These are phyloP conservation scores for Croton setiger DNA, from an alignment of 441 rosid species.

Conservation along the genomic window DNA sequence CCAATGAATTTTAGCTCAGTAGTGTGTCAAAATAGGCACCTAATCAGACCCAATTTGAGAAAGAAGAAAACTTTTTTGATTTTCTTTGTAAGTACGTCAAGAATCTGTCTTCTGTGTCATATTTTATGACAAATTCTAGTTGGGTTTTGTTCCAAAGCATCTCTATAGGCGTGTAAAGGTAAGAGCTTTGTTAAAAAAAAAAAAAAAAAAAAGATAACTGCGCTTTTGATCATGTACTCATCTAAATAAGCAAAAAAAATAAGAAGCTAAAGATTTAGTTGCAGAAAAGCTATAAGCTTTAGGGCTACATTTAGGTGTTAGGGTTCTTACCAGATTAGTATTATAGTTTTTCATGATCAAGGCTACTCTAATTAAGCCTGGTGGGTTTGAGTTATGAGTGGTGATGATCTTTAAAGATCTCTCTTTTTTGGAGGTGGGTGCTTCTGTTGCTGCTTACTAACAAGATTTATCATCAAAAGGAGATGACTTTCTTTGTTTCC, in stretches of 20 bases:
- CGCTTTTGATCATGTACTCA: neutral
- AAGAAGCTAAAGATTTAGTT: neutral
- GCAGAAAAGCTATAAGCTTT: neutral
- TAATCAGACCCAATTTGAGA: too few species aligned
- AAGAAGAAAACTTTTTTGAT: slow-evolving; percentile 1
- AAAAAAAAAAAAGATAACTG: slow-evolving; percentile 7
- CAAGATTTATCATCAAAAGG: too few species aligned
- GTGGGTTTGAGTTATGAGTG: neutral
- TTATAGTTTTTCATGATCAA: neutral
- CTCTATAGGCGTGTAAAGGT: neutral
- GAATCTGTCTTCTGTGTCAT: slow-evolving; percentile 9
- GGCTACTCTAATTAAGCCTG: slow-evolving; percentile 4
- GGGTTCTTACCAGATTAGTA: slow-evolving; percentile 5
- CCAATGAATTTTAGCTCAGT: too few species aligned
- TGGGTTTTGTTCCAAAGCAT: slow-evolving; percentile 13
- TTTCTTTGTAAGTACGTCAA: slow-evolving; percentile 18
- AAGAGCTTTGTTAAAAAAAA: neutral
- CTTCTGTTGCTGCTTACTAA: slow-evolving; percentile 31
- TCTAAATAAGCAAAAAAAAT: neutral
- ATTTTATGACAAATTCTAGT: slow-evolving; percentile 26
- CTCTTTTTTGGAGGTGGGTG: slow-evolving; percentile 25
- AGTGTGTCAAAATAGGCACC: too few species aligned
- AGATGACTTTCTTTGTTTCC: slow-evolving; percentile 16
- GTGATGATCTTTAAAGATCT: neutral
- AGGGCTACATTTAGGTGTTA: slow-evolving; percentile 11